Conservation (phyloP, 768 basidiomycete species). For the Mycena indigotica region DNA sequence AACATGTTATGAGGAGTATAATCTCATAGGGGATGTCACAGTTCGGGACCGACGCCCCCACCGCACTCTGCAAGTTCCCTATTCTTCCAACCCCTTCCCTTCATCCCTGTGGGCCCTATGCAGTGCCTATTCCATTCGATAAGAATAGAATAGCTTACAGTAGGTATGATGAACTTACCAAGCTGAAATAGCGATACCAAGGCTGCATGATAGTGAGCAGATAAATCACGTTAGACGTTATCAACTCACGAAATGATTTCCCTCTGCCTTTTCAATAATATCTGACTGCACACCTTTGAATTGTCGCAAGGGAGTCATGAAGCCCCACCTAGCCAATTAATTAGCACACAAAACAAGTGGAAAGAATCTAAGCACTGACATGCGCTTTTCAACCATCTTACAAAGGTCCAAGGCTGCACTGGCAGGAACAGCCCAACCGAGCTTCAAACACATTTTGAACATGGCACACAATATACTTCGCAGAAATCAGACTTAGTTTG, state of each 20-base stretch:
- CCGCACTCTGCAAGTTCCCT: too few relatives aligned
- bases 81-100: too few relatives aligned
- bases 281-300: constrained; percentile 90
- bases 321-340: constrained; percentile 76
- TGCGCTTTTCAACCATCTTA: constrained; percentile 91
- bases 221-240: constrained; percentile 2
- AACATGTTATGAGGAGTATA: too few relatives aligned
- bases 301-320: constrained; percentile 96
- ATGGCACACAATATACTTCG: constrained; percentile 90
- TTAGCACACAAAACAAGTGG: constrained; percentile 3
- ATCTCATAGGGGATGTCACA: too few relatives aligned
- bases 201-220: constrained; percentile 48
- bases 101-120: too few relatives aligned
- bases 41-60: too few relatives aligned
- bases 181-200: constrained; percentile 96
- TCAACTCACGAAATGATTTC: constrained; percentile 88
- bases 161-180: constrained; percentile 41
- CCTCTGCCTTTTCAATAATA: constrained; percentile 87
- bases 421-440: constrained; percentile 96
- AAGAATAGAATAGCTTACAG: background rate
- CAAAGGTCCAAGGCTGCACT: constrained; percentile 90
- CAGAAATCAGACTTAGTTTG: background rate
- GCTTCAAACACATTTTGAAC: constrained; percentile 96
- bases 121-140: too few relatives aligned
- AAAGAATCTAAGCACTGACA: constrained; percentile 46